A percentile compares a stretch with the other conserved stretches of the same genome.
Conservation (phyloP, 1,139 yeast species). For the Saccharomyces hybrid region DNA sequence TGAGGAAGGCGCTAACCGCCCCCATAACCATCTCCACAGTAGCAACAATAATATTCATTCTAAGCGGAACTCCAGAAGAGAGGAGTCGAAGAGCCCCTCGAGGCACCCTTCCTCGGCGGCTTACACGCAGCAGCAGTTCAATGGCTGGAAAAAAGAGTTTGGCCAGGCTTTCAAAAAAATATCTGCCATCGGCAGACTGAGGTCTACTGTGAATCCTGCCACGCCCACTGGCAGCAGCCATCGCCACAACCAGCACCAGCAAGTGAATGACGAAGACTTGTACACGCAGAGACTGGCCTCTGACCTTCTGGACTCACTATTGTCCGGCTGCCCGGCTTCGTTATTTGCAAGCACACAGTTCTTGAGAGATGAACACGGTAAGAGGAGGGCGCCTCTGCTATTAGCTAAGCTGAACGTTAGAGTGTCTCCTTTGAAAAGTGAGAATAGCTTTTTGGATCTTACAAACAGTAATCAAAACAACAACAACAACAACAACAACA, state of each 20-base stretch:
- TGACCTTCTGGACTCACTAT: constrained; percentile 52
- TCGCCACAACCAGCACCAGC: constrained; percentile 3
- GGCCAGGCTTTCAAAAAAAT: constrained; percentile 26
- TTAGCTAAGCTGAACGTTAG: constrained; percentile 63
- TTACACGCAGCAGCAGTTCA: constrained; percentile 8
- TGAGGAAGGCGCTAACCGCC: background rate
- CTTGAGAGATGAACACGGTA: constrained; percentile 68
- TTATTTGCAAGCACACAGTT: constrained; percentile 69
- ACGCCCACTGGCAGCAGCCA: constrained; percentile 3
- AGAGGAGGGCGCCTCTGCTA: constrained; percentile 73
- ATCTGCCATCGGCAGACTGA: constrained; percentile 23
- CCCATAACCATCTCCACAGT: background rate
- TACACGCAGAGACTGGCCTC: constrained; percentile 46
- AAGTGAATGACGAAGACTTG: constrained; percentile 15
- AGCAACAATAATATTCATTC: background rate
- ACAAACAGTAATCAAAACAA: background rate
- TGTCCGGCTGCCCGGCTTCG: constrained; percentile 75
- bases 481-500: background rate
- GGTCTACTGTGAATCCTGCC: constrained; percentile 5
- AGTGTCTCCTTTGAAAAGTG: constrained; percentile 40
- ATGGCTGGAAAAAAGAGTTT: constrained; percentile 28
- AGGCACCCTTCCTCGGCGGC: constrained; percentile 6
- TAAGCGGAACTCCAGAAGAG: background rate
- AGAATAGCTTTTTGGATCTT: constrained; percentile 10
- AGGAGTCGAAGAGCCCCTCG: constrained; percentile 9